Evolutionary conservation across 176 grass and related monocot species (phyloP).

Genomic region (Typha latifolia): DNA sequence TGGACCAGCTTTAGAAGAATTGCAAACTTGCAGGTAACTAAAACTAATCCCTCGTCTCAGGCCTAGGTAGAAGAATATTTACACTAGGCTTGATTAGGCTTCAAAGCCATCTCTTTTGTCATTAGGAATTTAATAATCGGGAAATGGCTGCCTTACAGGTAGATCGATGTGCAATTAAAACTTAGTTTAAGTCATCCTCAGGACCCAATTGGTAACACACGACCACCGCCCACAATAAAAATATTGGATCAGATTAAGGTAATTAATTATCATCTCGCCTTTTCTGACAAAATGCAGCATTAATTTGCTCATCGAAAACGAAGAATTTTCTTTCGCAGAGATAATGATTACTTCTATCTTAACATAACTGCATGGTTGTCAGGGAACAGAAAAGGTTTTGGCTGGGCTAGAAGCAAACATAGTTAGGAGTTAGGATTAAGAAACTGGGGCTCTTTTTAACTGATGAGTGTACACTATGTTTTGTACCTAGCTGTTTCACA

Average conservation of each 20-base stretch:
- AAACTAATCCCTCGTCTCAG: background rate
- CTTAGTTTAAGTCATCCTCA: background rate
- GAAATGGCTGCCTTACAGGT: background rate
- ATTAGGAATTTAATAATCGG: background rate
- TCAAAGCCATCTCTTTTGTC: background rate
- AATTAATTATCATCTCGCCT: background rate
- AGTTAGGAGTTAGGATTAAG: no score
- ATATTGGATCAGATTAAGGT: background rate
- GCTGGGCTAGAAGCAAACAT: no score
- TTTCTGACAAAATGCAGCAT: background rate
- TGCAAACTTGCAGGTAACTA: background rate
- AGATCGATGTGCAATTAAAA: background rate
- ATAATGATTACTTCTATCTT: background rate
- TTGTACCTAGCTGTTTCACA: no score
- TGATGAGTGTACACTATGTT: no score
- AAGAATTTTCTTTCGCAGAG: background rate
- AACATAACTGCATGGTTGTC: background rate
- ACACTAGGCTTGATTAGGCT: background rate
- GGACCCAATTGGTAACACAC: background rate
- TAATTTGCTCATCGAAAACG: background rate
- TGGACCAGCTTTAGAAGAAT: background rate
- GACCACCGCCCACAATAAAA: background rate
- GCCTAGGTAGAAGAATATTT: background rate
- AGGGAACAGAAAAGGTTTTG: background rate
- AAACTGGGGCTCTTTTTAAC: no score